These are phyloP conservation scores for Bryoerythrophyllum caledonicum DNA, from an alignment of 225 moss, liverwort and hornwort species.

Conservation along the genomic window DNA sequence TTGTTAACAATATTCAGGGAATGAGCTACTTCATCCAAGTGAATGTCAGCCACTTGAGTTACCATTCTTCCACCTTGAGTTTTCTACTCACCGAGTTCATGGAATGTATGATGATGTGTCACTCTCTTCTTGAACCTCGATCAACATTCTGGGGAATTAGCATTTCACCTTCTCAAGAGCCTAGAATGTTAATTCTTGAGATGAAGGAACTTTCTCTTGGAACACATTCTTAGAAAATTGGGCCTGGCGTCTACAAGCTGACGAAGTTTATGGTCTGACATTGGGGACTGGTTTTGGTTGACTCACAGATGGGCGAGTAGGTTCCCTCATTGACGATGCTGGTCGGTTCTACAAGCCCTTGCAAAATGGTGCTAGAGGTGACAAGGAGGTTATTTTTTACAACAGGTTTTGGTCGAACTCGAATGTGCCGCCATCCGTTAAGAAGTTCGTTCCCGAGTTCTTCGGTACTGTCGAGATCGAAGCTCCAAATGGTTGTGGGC, in stretches of 20 bases:
- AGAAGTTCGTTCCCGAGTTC: conserved; percentile 70
- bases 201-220: too few species aligned
- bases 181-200: too few species aligned
- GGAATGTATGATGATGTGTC: too few species aligned
- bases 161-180: too few species aligned
- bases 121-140: too few species aligned
- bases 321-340: conserved; percentile 69
- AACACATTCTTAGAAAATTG: too few species aligned
- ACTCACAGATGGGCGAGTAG: conserved; percentile 58
- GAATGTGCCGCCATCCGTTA: conserved; percentile 45
- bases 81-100: too few species aligned
- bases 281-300: background rate
- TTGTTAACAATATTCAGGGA: too few species aligned
- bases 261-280: background rate
- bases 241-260: background rate
- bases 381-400: conserved; percentile 75
- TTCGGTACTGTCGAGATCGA: conserved; percentile 58
- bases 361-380: conserved; percentile 72
- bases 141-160: too few species aligned
- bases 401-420: conserved; percentile 57
- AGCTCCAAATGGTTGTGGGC: conserved; percentile 29
- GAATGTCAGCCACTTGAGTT: too few species aligned
- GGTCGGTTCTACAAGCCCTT: conserved; percentile 94
- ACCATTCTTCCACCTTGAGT: too few species aligned
- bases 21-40: too few species aligned